phyloP scores from a whole-genome alignment of 176 grass and related monocot genomes.

The Eragrostis curvula region DNA sequence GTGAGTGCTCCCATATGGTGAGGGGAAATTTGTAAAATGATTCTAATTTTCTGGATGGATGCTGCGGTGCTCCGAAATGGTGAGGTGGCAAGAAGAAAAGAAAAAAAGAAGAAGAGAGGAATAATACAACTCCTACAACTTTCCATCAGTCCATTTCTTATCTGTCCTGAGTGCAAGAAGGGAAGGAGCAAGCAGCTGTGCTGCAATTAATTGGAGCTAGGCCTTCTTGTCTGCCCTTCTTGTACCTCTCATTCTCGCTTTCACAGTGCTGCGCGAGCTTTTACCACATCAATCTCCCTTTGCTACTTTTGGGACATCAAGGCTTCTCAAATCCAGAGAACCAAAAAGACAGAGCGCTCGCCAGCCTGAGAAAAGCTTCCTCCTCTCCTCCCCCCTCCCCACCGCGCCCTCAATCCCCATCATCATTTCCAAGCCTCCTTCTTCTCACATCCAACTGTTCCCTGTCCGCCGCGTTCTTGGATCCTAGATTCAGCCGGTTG shows the following conservation, averaged over 20 bases:
- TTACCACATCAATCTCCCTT: neutral
- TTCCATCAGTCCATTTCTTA: neutral
- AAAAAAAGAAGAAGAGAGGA: neutral
- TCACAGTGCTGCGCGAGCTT: conserved; percentile 18
- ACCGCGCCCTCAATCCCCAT: conserved; percentile 1
- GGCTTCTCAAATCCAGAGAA: conserved; percentile 57
- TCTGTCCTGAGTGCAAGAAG: neutral
- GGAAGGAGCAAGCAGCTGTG: neutral
- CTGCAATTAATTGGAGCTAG: conserved; percentile 26
- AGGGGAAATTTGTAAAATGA: neutral
- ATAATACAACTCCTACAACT: too few relatives aligned
- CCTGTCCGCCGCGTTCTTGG: conserved; percentile 1
- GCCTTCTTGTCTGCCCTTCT: neutral
- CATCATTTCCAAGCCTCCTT: conserved; percentile 1
- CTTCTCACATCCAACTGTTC: neutral
- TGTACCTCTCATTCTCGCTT: neutral
- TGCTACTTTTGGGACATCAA: conserved; percentile 48
- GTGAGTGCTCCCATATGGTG: neutral
- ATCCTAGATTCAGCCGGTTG: conserved; percentile 43
- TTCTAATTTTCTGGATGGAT: neutral
- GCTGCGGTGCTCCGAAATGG: neutral
- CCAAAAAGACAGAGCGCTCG: neutral
- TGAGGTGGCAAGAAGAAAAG: neutral
- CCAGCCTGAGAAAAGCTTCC: conserved; percentile 43
- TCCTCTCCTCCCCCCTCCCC: neutral